Conservation (phyloP, 805 yeast genomes). For the Phaffomyces thermotolerans region DNA sequence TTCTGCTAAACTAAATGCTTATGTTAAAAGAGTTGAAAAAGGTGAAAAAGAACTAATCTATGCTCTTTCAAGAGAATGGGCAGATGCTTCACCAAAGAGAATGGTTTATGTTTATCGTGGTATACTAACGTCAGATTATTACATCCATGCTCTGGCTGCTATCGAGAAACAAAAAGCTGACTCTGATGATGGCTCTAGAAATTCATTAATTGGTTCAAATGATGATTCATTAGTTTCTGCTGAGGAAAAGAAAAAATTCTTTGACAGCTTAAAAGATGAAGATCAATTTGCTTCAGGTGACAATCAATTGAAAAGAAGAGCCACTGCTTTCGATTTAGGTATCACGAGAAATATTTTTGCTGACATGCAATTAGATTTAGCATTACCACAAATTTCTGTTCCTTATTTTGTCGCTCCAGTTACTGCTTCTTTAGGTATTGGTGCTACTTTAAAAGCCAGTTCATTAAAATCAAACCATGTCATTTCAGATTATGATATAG, state of each 20-base stretch:
- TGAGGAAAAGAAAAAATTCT: constrained; percentile 16
- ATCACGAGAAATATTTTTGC: constrained; percentile 30
- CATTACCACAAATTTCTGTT: constrained; percentile 39
- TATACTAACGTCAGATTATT: constrained; percentile 65
- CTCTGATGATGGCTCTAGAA: constrained; percentile 4
- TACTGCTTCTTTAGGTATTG: constrained; percentile 49
- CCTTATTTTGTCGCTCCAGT: constrained; percentile 77
- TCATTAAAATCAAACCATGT: constrained; percentile 7
- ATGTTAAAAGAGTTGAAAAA: constrained; percentile 77
- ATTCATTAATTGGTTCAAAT: background rate
- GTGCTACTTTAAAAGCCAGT: constrained; percentile 12
- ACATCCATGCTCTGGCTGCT: constrained; percentile 59
- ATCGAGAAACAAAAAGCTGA: constrained; percentile 42
- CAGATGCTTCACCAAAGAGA: constrained; percentile 81
- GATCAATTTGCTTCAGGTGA: constrained; percentile 7
- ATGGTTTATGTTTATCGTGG: constrained; percentile 88
- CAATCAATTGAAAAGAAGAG: constrained; percentile 35
- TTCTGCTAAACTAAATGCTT: constrained; percentile 77
- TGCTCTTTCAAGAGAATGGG: constrained; percentile 83
- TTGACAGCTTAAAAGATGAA: constrained; percentile 19
- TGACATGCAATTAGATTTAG: constrained; percentile 31
- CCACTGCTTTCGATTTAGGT: constrained; percentile 47
- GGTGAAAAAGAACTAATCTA: constrained; percentile 69
- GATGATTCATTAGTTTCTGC: constrained; percentile 17
- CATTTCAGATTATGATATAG: constrained; percentile 38